Evolutionary conservation across 768 basidiomycete genomes (phyloP).

Genomic region (Pisolithus orientalis): DNA sequence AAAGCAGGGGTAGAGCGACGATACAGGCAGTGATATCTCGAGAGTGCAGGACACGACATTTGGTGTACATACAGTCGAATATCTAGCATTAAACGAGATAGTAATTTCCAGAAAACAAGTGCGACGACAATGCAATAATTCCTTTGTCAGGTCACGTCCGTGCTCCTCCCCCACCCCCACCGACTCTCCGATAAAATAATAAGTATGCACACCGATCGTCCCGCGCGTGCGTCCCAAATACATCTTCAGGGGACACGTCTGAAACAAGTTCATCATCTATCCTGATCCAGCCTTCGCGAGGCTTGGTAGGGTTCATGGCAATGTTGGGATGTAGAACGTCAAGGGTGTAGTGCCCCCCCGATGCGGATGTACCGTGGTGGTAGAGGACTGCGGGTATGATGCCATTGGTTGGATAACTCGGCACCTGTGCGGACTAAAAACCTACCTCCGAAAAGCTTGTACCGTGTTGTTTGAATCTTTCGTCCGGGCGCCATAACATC

Average conservation of each 20-base stretch:
- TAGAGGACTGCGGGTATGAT: conserved; percentile 57
- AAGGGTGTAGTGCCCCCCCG: conserved; percentile 93
- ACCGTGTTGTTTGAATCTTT: conserved; percentile 46
- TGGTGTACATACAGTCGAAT: too few species aligned
- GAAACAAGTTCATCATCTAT: conserved; percentile 90
- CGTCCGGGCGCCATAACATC: conserved; percentile 57
- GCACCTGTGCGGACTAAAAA: not conserved
- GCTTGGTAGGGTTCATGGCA: conserved; percentile 31
- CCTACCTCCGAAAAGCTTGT: conserved; percentile 81
- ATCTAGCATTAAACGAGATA: not conserved
- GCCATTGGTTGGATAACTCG: not conserved
- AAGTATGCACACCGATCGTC: conserved; percentile 80
- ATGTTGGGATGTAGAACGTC: conserved; percentile 77
- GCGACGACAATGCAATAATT: not conserved
- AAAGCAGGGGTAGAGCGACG: too few species aligned
- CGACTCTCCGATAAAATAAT: conserved; percentile 72
- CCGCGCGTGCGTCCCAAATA: conserved; percentile 47
- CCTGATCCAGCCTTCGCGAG: conserved; percentile 77
- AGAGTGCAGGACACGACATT: too few species aligned
- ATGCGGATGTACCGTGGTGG: conserved; percentile 87
- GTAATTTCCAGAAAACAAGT: not conserved
- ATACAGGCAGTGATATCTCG: too few species aligned
- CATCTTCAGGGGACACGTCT: conserved; percentile 63
- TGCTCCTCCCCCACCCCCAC: conserved; percentile 4
- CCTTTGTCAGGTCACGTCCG: conserved; percentile 5